These are phyloP conservation scores for Carex kokanica DNA, from an alignment of 176 grass and related monocot genomes.

Conservation along the genomic window DNA sequence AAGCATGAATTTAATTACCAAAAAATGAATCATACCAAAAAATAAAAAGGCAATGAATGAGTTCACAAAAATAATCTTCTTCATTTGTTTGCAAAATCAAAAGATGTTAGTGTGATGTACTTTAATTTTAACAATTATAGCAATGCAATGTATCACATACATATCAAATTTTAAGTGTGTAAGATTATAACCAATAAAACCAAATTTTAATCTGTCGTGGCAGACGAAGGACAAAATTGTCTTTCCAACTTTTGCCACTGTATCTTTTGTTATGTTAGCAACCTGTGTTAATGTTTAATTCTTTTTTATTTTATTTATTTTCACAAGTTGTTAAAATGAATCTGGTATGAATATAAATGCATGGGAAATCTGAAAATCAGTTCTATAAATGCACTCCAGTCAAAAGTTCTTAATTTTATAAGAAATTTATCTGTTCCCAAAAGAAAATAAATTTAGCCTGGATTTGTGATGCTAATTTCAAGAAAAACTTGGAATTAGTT, in stretches of 20 bases:
- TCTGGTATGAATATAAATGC: neutral
- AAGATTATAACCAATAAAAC: neutral
- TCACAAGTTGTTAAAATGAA: neutral
- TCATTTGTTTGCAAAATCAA: neutral
- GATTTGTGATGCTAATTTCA: neutral
- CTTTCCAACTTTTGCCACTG: neutral
- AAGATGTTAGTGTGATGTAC: neutral
- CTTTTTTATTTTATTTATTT: neutral
- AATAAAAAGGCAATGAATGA: neutral
- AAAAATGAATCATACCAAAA: neutral
- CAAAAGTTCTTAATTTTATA: neutral
- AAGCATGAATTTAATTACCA: neutral
- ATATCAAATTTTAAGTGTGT: neutral
- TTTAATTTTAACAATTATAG: neutral
- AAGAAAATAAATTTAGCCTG: neutral
- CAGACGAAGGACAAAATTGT: neutral
- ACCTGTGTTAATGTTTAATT: neutral
- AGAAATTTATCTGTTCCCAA: neutral
- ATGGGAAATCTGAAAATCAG: neutral
- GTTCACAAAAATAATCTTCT: neutral
- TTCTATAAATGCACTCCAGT: neutral
- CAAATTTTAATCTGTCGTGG: neutral
- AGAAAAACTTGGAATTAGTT: constrained; percentile 1
- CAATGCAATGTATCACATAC: neutral
- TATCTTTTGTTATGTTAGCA: neutral